Conservation (phyloP, 2,329 filamentous ascomycete species). For the Talaromyces sp. region DNA sequence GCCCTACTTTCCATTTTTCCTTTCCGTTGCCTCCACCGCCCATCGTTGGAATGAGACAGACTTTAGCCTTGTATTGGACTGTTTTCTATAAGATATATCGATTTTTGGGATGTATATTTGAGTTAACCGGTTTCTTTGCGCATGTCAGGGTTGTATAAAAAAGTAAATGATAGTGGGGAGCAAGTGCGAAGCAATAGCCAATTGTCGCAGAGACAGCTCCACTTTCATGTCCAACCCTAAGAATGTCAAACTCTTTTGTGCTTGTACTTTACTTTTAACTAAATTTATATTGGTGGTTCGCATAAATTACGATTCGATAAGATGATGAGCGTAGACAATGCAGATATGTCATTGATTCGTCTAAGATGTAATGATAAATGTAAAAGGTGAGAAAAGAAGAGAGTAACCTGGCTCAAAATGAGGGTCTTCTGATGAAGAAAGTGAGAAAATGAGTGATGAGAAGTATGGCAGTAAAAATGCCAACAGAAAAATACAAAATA, state of each 20-base stretch:
- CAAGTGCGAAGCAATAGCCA: neutral
- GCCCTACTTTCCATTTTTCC: neutral
- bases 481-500: slow-evolving; percentile 11
- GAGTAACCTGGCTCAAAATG: slow-evolving; percentile 13
- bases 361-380: slow-evolving; percentile 2
- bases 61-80: neutral
- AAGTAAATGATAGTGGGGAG: slow-evolving; percentile 1
- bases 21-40: slow-evolving; percentile 6
- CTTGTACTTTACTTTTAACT: too few species aligned
- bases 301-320: neutral
- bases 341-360: slow-evolving; percentile 17
- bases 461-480: neutral
- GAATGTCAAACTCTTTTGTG: too few species aligned
- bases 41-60: neutral
- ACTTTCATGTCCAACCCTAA: neutral
- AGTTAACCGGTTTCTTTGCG: too few species aligned
- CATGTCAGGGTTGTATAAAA: slow-evolving; percentile 2
- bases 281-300: too few species aligned
- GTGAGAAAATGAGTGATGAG: neutral
- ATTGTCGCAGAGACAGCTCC: neutral
- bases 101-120: neutral
- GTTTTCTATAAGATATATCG: neutral
- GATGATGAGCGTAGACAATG: neutral
- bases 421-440: neutral
- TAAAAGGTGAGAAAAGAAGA: neutral